Conservation (phyloP, 805 yeast genomes). For the Saturnispora halmiae region DNA sequence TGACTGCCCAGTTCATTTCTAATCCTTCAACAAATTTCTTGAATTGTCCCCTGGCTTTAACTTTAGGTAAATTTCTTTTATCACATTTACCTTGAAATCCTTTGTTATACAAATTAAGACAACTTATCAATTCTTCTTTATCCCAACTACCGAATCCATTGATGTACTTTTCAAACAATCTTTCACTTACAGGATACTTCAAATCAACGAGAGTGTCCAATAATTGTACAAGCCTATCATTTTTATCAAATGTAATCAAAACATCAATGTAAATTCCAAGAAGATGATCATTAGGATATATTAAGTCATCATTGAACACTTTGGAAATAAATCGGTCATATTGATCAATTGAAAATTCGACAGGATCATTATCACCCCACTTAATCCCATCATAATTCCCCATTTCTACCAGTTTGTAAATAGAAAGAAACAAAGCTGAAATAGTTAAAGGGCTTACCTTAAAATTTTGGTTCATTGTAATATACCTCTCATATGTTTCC, state of each 20-base stretch:
- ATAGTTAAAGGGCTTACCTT: slow-evolving; percentile 25
- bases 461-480: slow-evolving; percentile 13
- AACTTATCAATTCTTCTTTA: slow-evolving; percentile 16
- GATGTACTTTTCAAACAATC: slow-evolving; percentile 18
- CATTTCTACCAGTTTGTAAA: slow-evolving; percentile 26
- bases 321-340: slow-evolving; percentile 37
- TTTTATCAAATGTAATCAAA: slow-evolving; percentile 38
- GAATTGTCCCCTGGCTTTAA: slow-evolving; percentile 17
- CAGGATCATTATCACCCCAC: slow-evolving; percentile 48
- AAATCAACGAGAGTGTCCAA: slow-evolving; percentile 48
- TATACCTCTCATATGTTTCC: slow-evolving; percentile 24
- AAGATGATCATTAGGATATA: slow-evolving; percentile 38
- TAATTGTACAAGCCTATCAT: slow-evolving; percentile 40
- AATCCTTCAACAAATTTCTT: slow-evolving; percentile 18
- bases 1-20: slow-evolving; percentile 25
- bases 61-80: slow-evolving; percentile 11
- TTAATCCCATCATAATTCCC: slow-evolving; percentile 10
- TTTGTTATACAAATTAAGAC: slow-evolving; percentile 17
- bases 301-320: slow-evolving; percentile 23
- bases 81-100: slow-evolving; percentile 12
- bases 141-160: slow-evolving; percentile 17
- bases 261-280: slow-evolving; percentile 47
- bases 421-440: slow-evolving; percentile 41
- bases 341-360: slow-evolving; percentile 53
- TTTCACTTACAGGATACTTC: slow-evolving; percentile 19